Percentiles rank a stretch among this genome's conserved stretches.
These are phyloP conservation scores for Penicillium sp. DNA, from an alignment of 2,329 filamentous ascomycete genomes.

Conservation along the genomic window DNA sequence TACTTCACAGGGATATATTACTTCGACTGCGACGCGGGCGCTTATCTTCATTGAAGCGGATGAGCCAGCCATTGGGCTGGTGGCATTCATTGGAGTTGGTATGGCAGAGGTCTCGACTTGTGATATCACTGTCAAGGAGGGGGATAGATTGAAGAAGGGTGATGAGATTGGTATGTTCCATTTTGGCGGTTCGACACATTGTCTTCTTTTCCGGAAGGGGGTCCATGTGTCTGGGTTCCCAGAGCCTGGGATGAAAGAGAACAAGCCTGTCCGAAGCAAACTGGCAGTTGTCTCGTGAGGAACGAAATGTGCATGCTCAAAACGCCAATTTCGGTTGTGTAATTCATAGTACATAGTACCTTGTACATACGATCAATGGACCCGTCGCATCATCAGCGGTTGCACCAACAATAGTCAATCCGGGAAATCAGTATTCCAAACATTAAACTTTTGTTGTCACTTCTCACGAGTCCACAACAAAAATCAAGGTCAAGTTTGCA, in stretches of 20 bases:
- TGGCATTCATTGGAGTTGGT: constrained; percentile 62
- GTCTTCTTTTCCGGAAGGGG: constrained; percentile 51
- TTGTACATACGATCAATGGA: not conserved
- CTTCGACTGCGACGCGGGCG: constrained; percentile 58
- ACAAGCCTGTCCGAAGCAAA: constrained; percentile 23
- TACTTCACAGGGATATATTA: constrained; percentile 56
- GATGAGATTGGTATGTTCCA: constrained; percentile 71
- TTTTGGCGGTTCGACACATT: constrained; percentile 65
- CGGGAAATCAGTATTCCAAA: too few relatives aligned
- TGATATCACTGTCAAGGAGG: constrained; percentile 60
- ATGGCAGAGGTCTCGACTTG: constrained; percentile 71
- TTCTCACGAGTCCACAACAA: too few relatives aligned
- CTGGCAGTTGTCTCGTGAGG: constrained; percentile 17
- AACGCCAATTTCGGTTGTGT: too few relatives aligned
- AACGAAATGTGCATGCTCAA: not conserved
- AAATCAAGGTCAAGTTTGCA: too few relatives aligned
- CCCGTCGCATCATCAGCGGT: too few relatives aligned
- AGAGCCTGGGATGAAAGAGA: constrained; percentile 17
- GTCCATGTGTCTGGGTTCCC: constrained; percentile 26
- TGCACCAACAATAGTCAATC: too few relatives aligned
- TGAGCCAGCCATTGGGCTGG: constrained; percentile 55
- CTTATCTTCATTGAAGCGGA: constrained; percentile 64
- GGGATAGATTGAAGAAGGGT: constrained; percentile 59
- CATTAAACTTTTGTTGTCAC: too few relatives aligned
- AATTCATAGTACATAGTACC: not conserved